A percentile compares a stretch with the other conserved stretches of the same genome.
Evolutionary conservation across 1,284 basidiomycete species (phyloP).

Genomic region (Vanrija sp.): DNA sequence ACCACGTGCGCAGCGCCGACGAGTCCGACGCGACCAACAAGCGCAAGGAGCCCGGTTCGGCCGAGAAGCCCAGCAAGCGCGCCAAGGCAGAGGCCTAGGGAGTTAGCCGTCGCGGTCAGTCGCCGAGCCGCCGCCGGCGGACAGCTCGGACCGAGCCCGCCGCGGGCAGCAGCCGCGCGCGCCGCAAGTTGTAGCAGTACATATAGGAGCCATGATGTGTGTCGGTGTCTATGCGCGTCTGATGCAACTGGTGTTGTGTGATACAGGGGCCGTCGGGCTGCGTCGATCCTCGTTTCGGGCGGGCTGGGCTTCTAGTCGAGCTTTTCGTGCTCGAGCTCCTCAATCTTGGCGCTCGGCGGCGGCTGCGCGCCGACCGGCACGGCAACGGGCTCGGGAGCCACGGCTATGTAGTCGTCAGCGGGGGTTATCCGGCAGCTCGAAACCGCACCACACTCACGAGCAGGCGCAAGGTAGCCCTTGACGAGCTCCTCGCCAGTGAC

Average conservation of each 20-base stretch:
- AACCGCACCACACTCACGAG: slow-evolving; percentile 11
- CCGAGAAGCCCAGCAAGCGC: slow-evolving; percentile 19
- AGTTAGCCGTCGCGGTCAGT: too few species aligned
- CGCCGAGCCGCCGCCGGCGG: too few species aligned
- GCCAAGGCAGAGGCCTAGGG: slow-evolving; percentile 7
- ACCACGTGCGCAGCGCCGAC: slow-evolving; percentile 5
- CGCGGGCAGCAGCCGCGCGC: too few species aligned
- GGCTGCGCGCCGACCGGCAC: slow-evolving; percentile 1
- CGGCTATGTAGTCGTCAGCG: not conserved
- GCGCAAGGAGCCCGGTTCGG: slow-evolving; percentile 19
- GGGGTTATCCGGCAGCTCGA: not conserved
- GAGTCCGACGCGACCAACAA: slow-evolving; percentile 11
- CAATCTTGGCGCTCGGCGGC: slow-evolving; percentile 25
- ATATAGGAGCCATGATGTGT: too few species aligned
- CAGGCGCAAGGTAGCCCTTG: slow-evolving; percentile 52
- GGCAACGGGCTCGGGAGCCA: slow-evolving; percentile 12
- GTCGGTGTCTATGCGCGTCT: too few species aligned
- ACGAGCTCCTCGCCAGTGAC: slow-evolving; percentile 64
- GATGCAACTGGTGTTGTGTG: too few species aligned
- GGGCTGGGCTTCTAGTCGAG: slow-evolving; percentile 23
- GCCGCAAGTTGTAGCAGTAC: too few species aligned
- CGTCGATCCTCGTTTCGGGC: not conserved
- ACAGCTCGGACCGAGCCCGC: too few species aligned
- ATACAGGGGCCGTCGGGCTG: too few species aligned
- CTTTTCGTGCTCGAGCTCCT: slow-evolving; percentile 34